These are phyloP conservation scores for Neonectria coccinea DNA, from an alignment of 2,329 filamentous ascomycete species.

Conservation along the genomic window DNA sequence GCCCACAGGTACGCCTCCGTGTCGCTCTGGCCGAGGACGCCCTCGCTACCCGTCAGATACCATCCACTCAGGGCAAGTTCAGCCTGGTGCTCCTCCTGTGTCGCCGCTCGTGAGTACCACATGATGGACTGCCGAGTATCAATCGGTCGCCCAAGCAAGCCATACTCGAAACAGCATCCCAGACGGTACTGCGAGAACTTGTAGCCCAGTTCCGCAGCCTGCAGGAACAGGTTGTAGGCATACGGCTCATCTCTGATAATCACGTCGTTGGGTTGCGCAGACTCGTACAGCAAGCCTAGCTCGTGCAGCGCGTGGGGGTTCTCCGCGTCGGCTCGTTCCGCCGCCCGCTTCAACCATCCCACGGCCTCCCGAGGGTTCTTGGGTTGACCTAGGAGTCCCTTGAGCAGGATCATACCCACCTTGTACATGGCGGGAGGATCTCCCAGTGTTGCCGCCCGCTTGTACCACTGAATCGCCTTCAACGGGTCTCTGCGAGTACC, in stretches of 20 bases:
- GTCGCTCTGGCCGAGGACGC: constrained; percentile 90
- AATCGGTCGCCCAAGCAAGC: constrained; percentile 82
- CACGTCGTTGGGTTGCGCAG: constrained; percentile 73
- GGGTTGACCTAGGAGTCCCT: constrained; percentile 89
- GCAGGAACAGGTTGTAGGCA: constrained; percentile 82
- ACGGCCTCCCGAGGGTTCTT: constrained; percentile 87
- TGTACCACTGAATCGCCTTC: constrained; percentile 99
- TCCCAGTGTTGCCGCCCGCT: constrained; percentile 88
- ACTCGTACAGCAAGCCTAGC: constrained; percentile 75
- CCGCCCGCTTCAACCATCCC: constrained; percentile 92
- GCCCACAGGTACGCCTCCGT: constrained; percentile 98
- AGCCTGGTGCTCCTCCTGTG: constrained; percentile 93
- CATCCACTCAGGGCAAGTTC: constrained; percentile 89
- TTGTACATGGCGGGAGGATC: constrained; percentile 98
- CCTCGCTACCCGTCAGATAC: constrained; percentile 93
- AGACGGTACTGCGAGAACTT: constrained; percentile 95
- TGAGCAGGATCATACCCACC: constrained; percentile 94
- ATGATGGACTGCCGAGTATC: constrained; percentile 88
- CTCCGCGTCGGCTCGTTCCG: constrained; percentile 85
- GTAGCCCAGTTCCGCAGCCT: constrained; percentile 90
- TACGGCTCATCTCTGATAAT: constrained; percentile 86
- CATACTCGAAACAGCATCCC: constrained; percentile 91
- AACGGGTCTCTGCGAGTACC: constrained; percentile 90
- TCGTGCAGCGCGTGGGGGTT: constrained; percentile 97
- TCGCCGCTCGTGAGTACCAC: constrained; percentile 93